Evolutionary conservation across 139 green algal genomes (phyloP), one percentile per base, ranked within the genome.

Genomic region (Gonium pectorale): DNA sequence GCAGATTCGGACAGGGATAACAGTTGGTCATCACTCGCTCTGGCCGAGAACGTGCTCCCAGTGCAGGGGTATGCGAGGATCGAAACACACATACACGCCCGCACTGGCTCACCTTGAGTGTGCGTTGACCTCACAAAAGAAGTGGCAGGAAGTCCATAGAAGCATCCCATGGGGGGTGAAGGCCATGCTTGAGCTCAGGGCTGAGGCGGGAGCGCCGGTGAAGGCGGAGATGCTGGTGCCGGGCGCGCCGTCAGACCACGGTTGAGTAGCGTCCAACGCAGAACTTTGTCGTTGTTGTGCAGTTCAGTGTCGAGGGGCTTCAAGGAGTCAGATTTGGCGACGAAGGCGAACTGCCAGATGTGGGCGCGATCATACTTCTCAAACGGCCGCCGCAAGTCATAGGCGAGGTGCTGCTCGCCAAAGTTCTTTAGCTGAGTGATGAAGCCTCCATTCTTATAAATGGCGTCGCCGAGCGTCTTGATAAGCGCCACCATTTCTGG

Each of bases 301-400:
- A 98, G 88, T 37, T 90, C 83, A 56, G 92, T 88, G 26, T 96
- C 77, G 2, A 98, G 38, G 8, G 94, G 88, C 4, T 56, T 26
- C 0, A 97, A 66, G 1, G 69, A 80, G 5, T 88, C 38, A 0
- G 92, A 82, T 0, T 33, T 80, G 6, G 89, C 84, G 1, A 91
- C 85, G 72, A 98, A 98, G 49, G 92, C 91, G n/a, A 97, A 80
- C 64, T 97, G 93, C 93, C 95, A 96, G 41, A 97, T 93, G 27
- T 89, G 77, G 0, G 95, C 94, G 90, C 96, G 90, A 41, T 88
- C 86, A 54, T 90, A 93, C 41, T 89, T 90, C 24, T 80, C 80
- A 19, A 91, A 92, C 0, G 93, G 87, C 56, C 88, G 83, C 0
- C 89, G 84, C 38, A 98, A 90, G 21, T 92, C 89, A 83, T 98